Base-by-base conservation (phyloP, 2,329 filamentous ascomycete genomes). In the Lomentospora prolificans region DNA sequence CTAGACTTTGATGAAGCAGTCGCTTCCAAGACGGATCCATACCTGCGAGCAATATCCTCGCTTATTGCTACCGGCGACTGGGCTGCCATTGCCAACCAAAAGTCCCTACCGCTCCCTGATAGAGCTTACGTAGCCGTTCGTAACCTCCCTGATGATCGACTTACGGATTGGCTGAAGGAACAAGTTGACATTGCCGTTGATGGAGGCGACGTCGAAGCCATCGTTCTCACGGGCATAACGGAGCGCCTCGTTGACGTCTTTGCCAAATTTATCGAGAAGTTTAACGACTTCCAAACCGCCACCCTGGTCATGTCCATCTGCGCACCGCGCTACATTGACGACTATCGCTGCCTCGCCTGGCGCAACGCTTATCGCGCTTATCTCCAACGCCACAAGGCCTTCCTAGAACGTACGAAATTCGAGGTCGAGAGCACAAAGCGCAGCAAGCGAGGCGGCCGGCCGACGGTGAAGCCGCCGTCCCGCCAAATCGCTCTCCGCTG, bases 21-120 rank as follows among this genome's bases (percentile, higher is more conserved):
- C 12, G 79, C 82, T 25, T 81, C 79, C 57, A 80, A 86, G 58
- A 83, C 85, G 0, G 87, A 94, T 62, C 85, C 88, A 0, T 92
- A 91, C 64, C 78, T 94, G 24, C 85, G 88, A 56, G 88, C 87
- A 4, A 86, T 94, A 51, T 88, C 89, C 24, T 84, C 85, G 3
- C 84, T 89, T 61, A 87, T 94, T 58, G 84, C 85, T 8, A 89
- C 84, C 0, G 85, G 86, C 3, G 80, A 90, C 66, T 94, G 89
- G 89, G 74, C 79, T 17, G 78, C 80, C 41, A 86, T 94, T 41
- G 84, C 87, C 39, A 80, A 85, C 60, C 87, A 90, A 65, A 75
- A 78, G 19, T 86, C 87, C 27, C 76, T 95, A 2, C 85, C 88
- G 1, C 77, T 94, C 2, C 78, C 83, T 10, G 88, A 92, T 65